These are phyloP conservation scores for Phanerodontia chrysosporium DNA, from an alignment of 768 basidiomycete genomes.

Conservation along the genomic window DNA sequence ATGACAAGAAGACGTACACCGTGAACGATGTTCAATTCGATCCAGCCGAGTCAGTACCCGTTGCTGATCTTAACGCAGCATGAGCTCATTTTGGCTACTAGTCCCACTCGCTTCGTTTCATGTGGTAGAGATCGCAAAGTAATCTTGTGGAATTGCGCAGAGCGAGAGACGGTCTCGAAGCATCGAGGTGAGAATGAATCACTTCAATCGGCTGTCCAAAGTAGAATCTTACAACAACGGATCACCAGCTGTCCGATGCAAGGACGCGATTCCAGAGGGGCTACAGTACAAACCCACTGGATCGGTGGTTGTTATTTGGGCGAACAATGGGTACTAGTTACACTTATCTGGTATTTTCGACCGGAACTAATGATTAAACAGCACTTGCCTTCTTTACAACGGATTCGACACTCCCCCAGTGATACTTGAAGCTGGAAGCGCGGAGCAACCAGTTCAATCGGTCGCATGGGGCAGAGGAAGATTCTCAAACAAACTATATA, in stretches of 20 bases:
- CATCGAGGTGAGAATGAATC: not conserved
- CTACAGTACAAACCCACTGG: slow-evolving; percentile 8
- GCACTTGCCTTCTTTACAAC: not conserved
- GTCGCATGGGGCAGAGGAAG: slow-evolving; percentile 48
- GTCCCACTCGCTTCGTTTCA: slow-evolving; percentile 39
- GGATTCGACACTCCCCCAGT: not conserved
- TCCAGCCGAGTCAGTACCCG: slow-evolving; percentile 41
- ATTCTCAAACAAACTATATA: slow-evolving; percentile 42
- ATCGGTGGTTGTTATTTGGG: slow-evolving; percentile 6
- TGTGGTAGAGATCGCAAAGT: slow-evolving; percentile 44
- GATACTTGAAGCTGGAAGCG: not conserved
- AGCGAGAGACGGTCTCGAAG: not conserved
- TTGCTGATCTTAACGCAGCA: not conserved
- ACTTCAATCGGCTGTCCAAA: too few species aligned
- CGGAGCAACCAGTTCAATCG: slow-evolving; percentile 23
- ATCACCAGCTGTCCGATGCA: not conserved
- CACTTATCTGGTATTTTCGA: not conserved
- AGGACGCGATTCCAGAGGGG: slow-evolving; percentile 3
- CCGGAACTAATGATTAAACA: not conserved
- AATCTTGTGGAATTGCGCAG: slow-evolving; percentile 37
- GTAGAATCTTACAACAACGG: too few species aligned
- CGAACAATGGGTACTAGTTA: not conserved
- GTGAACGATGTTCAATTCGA: slow-evolving; percentile 55
- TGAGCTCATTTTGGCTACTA: slow-evolving; percentile 13
- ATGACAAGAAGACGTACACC: slow-evolving; percentile 32